phyloP scores from a whole-genome alignment of 768 basidiomycete species.

The Trametopsis cervina region DNA sequence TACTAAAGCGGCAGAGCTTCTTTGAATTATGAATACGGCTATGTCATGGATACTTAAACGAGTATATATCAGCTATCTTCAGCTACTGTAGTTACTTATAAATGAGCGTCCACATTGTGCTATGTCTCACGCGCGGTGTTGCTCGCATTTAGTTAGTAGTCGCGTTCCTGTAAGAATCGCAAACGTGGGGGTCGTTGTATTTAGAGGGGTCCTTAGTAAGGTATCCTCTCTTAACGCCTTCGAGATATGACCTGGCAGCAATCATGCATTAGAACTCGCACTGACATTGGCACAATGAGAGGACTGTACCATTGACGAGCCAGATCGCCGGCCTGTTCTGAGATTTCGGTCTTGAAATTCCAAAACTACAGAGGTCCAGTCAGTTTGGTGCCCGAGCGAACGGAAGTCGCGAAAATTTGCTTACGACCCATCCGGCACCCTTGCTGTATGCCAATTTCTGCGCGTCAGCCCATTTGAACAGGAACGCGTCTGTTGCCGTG shows the following conservation, averaged over 20 bases:
- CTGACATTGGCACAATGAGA: no score
- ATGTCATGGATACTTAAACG: no score
- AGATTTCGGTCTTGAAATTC: conserved; percentile 71
- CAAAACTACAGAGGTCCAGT: conserved; percentile 38
- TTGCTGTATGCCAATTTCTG: conserved; percentile 62
- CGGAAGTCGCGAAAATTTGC: conserved; percentile 17
- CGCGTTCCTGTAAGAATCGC: conserved; percentile 38
- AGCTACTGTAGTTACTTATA: no score
- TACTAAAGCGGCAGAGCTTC: no score
- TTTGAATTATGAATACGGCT: no score
- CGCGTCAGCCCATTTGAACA: conserved; percentile 66
- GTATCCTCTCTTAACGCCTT: conserved; percentile 51
- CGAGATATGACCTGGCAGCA: conserved; percentile 58
- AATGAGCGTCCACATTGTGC: no score
- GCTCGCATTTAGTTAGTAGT: no score
- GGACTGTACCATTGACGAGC: conserved; percentile 55
- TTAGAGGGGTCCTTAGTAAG: conserved; percentile 56
- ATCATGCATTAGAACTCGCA: not conserved
- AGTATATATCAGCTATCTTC: no score
- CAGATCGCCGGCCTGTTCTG: conserved; percentile 39
- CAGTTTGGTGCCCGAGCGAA: not conserved
- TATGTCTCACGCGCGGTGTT: no score
- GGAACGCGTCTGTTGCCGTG: conserved; percentile 51
- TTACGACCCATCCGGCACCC: conserved; percentile 60
- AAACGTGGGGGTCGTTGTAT: conserved; percentile 55